Base-by-base conservation (phyloP, 2,329 filamentous ascomycete species). In the Aureobasidium sp. region DNA sequence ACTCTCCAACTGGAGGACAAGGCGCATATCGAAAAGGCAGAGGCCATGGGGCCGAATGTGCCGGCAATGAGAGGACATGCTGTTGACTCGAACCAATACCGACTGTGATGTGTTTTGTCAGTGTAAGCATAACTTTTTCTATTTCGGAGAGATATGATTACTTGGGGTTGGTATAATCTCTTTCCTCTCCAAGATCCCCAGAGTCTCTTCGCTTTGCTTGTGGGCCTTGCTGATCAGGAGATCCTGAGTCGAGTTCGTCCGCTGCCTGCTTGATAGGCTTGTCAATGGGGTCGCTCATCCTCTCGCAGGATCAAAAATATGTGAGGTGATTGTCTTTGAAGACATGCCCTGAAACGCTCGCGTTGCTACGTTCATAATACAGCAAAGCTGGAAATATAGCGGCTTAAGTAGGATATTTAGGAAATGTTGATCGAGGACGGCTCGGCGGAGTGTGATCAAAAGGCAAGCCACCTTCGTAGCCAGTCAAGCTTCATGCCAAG, bases 11-110 rank as follows among this genome's bases (percentile, higher is more conserved):
- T 76, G 65, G 81, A 76, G 1, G 81, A 78, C 7, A 86, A 73
- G 12, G 82, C 82, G 61, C 73, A 75, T n/a, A 76, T 71, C 48
- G 68, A 74, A 68, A 75, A 74, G 37, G 70, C 70, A 58, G 65
- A 73, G 33, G 74, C 73, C 27, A 75, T 68, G 17, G 74, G 74
- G 0, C 74, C 74, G 47, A 76, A 74, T 1, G 73, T 75, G 65
- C 75, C 76, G 4, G 82, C 83, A 39, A 84, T 73, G 3, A 85
- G 73, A 15, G 83, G 83, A 66, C 80, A 81, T 35, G 78, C 81
- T 9, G 83, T 85, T 22, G 79, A 82, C 2, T 82, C 82, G 67
- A 85, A 81, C 83, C 83, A 86, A 82, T 82, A 85, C 61, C 78
- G 76, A 67, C 77, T 79, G 48, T 58, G 67, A 8, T 65, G 17